Base-by-base conservation (phyloP, 176 grass and related monocot genomes). In the Phyllostachys edulis region DNA sequence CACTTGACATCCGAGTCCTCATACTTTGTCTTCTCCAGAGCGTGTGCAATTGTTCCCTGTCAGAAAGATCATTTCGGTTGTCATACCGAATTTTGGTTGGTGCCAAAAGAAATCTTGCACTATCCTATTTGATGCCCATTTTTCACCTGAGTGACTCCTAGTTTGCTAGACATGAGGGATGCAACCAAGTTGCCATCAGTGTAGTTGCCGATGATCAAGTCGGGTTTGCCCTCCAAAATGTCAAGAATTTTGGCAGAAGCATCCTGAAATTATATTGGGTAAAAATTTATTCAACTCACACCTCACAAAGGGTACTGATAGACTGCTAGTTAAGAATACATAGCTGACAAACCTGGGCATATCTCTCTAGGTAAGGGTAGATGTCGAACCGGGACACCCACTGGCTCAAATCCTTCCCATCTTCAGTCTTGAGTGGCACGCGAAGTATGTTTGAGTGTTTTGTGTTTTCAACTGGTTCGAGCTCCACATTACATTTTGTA, bases 361-460 rank as follows among this genome's bases (percentile, higher is more conserved):
- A 98, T 98, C 89, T 98, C 89, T 98, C 96, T 9, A 98, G 91
- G 82, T 98, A 95, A 27, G 96, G 96, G 45, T 98, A 98, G 73
- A 96, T 84, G 70, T 99, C 93, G 18, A 99, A 99, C 56, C 96
- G 93, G 59, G 96, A 99, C 4, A 98, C 91, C 80, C 80, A 98
- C 80, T 93, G 87, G 34, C 54, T 82, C 66, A 98, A 72, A 67
- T 89, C 80, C n/a, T 90, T 89, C 11, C 88, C 87, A 6, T 89
- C 82, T 64, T 90, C 89, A 14, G 85, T 95, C 89, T 68, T 87
- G 45, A 98, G 95, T 61, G 96, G 96, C 78, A 98, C 87, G 0
- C 96, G 93, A 27, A 98, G 91, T 87, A 98, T 95, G 83, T 85
- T 71, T 3, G 87, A 95, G 68, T 98, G 77, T 79, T 80, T 92